These are phyloP conservation scores for Sporopachydermia lactativora DNA, from an alignment of 805 yeast species.

Conservation along the genomic window DNA sequence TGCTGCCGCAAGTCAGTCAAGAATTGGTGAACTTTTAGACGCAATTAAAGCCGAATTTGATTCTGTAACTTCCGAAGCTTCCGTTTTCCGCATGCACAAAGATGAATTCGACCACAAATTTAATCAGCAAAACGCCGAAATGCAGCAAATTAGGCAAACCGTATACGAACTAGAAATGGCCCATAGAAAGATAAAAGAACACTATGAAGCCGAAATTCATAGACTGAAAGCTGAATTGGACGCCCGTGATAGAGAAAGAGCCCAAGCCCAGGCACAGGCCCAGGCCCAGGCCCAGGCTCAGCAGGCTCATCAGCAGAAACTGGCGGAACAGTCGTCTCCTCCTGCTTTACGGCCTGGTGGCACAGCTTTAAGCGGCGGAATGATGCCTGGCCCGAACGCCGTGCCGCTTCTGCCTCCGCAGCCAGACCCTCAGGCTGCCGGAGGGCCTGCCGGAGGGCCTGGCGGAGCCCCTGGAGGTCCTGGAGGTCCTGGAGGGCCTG, in stretches of 20 bases:
- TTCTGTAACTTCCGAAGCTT: constrained; percentile 71
- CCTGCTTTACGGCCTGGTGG: constrained; percentile 7
- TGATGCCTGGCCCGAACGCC: constrained; percentile 12
- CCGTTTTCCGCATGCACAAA: constrained; percentile 74
- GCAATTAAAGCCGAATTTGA: constrained; percentile 89
- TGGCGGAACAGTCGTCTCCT: constrained; percentile 11
- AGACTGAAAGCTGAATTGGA: constrained; percentile 80
- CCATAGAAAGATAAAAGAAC: constrained; percentile 89
- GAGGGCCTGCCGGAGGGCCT: constrained; percentile 10
- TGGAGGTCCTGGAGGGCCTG: constrained; percentile 14
- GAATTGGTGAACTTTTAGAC: constrained; percentile 70
- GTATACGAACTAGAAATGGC: constrained; percentile 90
- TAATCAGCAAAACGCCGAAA: constrained; percentile 83
- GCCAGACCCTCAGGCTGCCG: constrained; percentile 17
- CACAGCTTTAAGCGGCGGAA: constrained; percentile 6
- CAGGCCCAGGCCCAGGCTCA: constrained; percentile 12
- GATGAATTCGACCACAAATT: constrained; percentile 86
- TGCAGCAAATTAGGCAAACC: constrained; percentile 87
- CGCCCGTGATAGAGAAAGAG: constrained; percentile 47
- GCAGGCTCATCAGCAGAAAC: constrained; percentile 12
- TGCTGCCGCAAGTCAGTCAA: constrained; percentile 12
- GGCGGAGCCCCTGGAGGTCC: constrained; percentile 7
- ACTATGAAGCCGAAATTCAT: constrained; percentile 85
- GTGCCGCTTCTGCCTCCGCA: constrained; percentile 24
- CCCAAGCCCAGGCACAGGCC: constrained; percentile 9